phyloP scores from a whole-genome alignment of 2,329 filamentous ascomycete species.

The Stagonosporopsis rhizophila region DNA sequence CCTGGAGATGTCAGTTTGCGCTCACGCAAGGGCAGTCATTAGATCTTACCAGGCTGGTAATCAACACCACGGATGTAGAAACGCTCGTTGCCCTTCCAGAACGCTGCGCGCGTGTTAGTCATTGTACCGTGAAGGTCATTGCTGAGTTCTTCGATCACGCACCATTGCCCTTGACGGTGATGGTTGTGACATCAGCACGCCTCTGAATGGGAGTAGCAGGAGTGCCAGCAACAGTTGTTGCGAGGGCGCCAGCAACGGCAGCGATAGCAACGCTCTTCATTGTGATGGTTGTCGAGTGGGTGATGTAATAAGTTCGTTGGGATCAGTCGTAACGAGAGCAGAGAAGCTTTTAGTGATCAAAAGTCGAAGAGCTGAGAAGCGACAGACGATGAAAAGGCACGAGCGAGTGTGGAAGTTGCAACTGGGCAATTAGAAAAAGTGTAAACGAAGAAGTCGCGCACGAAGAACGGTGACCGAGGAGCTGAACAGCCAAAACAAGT shows the following conservation, averaged over 20 bases:
- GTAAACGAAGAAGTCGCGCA: conserved; percentile 9
- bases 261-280: conserved; percentile 63
- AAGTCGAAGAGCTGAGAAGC: conserved; percentile 8
- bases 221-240: conserved; percentile 54
- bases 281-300: conserved; percentile 20
- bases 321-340: conserved; percentile 1
- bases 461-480: conserved; percentile 18
- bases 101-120: conserved; percentile 52
- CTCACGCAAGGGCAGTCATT: not conserved
- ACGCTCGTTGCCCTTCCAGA: conserved; percentile 67
- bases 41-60: conserved; percentile 63
- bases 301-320: conserved; percentile 15
- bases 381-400: conserved; percentile 16
- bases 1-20: conserved; percentile 46
- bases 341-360: conserved; percentile 7
- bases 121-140: not conserved
- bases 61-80: conserved; percentile 70
- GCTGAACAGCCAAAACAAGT: conserved; percentile 16
- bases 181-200: conserved; percentile 57
- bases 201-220: conserved; percentile 48
- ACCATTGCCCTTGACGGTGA: conserved; percentile 70
- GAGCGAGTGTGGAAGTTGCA: conserved; percentile 11
- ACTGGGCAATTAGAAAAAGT: conserved; percentile 12
- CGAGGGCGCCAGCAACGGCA: conserved; percentile 56
- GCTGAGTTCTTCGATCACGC: conserved; percentile 20